phyloP scores from a whole-genome alignment of 1,284 basidiomycete genomes.

The Boletus putidus region DNA sequence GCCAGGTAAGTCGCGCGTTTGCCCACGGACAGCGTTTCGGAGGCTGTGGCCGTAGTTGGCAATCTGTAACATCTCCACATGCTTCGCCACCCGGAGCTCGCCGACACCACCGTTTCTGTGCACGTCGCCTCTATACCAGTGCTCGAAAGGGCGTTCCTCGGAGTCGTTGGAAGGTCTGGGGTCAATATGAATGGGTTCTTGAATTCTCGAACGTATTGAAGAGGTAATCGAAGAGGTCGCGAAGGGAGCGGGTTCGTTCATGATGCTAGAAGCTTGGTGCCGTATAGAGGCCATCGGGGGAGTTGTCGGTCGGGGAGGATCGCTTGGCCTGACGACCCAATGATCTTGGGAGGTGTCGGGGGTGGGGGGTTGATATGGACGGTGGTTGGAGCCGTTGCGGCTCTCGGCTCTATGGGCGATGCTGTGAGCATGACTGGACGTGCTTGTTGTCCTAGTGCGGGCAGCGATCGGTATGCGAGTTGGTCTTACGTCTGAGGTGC shows the following conservation, averaged over 20 bases:
- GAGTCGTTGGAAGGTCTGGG: constrained; percentile 66
- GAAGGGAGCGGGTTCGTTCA: constrained; percentile 54
- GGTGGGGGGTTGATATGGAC: constrained; percentile 31
- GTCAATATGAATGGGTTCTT: constrained; percentile 21
- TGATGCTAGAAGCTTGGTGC: constrained; percentile 38
- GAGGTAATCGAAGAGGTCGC: constrained; percentile 40
- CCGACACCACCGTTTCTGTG: constrained; percentile 79
- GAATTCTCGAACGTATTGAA: constrained; percentile 32
- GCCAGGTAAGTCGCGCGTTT: constrained; percentile 27
- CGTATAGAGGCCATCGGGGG: constrained; percentile 27
- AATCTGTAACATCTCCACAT: constrained; percentile 78
- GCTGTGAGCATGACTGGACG: constrained; percentile 42
- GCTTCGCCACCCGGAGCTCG: constrained; percentile 65
- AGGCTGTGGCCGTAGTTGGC: constrained; percentile 70
- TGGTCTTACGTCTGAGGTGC: constrained; percentile 40
- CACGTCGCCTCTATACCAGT: constrained; percentile 80
- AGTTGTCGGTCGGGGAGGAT: constrained; percentile 22
- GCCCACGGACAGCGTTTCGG: constrained; percentile 27
- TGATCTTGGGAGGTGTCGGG: constrained; percentile 36
- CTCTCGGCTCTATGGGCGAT: constrained; percentile 34
- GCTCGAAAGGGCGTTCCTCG: constrained; percentile 75
- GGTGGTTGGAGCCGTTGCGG: constrained; percentile 28
- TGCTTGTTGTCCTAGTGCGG: constrained; percentile 45
- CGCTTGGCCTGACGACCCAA: constrained; percentile 18
- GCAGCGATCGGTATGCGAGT: constrained; percentile 53